Evolutionary conservation across 805 yeast species (phyloP), one percentile per base, ranked within the genome.

Genomic region (Hanseniaspora jakobsenii): DNA sequence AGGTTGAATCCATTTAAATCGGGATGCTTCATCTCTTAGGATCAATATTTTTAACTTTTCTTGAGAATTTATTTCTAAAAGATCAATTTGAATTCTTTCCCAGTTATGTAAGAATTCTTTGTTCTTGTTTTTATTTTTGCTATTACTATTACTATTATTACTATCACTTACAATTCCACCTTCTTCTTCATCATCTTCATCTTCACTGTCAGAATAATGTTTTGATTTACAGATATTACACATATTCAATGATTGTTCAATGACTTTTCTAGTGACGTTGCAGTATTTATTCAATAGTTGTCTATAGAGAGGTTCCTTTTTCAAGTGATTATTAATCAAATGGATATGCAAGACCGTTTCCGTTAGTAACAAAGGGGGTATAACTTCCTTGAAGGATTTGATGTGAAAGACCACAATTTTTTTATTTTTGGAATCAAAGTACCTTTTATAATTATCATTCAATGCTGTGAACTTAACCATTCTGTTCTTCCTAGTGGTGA

Each of bases 281-380:
- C 59, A 52, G 36, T 53, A 56, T 19, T 48, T 47, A 23, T 51
- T 47, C 9, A 43, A 44, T 14, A 61, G 27, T 10, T 48, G 38
- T 9, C 44, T 44, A 36, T 53, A 52, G 6, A 58, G 38, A 12
- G 43, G 42, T 18, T 49, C 49, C 22, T 38, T 47, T 6, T 47
- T 43, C 31, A 51, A 46, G 47, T 60, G 64, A 14, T 49, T 47
- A 47, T 61, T 60, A 48, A 60, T 48, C n/a, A 61, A 32, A 46
- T 61, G 65, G 3, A 56, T 53, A 10, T 54, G 51, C 50, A 60
- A 52, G 6, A 60, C 49, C 34, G 58, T 44, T 37, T 60, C 58
- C 30, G 49, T 55, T 16, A 58, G 47, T 35, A 38, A 38, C 6
- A 55, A 49, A 1, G 65, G 65, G 28, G 59, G 61, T 34, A 58